These are phyloP conservation scores for Dioszegia aurantiaca DNA, from an alignment of 768 basidiomycete species.

Conservation along the genomic window DNA sequence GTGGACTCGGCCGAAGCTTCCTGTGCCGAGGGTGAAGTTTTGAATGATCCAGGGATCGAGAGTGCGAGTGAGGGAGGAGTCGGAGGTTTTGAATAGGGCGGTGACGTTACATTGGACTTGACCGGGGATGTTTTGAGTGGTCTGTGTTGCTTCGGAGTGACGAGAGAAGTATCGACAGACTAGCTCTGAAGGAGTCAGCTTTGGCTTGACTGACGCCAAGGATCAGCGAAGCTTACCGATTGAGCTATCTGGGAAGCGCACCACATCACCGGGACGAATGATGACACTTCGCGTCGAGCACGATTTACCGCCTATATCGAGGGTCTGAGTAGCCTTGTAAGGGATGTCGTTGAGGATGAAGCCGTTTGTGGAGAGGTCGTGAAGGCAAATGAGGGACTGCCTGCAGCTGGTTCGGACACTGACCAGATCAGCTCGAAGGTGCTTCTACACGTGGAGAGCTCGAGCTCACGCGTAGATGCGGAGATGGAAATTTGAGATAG, in stretches of 20 bases:
- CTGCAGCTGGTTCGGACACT: constrained; percentile 23
- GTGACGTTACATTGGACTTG: constrained; percentile 5
- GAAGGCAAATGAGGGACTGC: constrained; percentile 21
- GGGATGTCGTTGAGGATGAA: constrained; percentile 21
- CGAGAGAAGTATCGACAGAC: not conserved
- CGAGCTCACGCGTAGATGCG: constrained; percentile 25
- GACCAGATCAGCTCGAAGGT: not conserved
- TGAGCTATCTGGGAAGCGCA: constrained; percentile 13
- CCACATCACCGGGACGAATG: constrained; percentile 23
- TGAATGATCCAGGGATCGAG: constrained; percentile 18
- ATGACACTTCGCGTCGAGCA: constrained; percentile 12
- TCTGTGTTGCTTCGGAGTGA: constrained; percentile 6
- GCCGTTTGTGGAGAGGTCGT: constrained; percentile 32
- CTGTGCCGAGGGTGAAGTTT: constrained; percentile 29
- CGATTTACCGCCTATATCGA: constrained; percentile 4
- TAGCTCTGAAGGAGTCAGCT: not conserved
- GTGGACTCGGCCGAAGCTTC: constrained; percentile 27
- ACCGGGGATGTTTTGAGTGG: not conserved
- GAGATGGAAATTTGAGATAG: constrained; percentile 26
- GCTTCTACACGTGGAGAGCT: not conserved
- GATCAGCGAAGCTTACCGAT: constrained; percentile 15
- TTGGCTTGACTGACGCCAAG: not conserved
- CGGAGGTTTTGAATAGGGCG: constrained; percentile 4
- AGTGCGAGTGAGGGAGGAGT: not conserved
- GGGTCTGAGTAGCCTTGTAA: not conserved